Evolutionary conservation across 495 filamentous ascomycete species (phyloP), one percentile per base, ranked within the genome.

Genomic region (Aspergillus sclerotiicarbonarius): DNA sequence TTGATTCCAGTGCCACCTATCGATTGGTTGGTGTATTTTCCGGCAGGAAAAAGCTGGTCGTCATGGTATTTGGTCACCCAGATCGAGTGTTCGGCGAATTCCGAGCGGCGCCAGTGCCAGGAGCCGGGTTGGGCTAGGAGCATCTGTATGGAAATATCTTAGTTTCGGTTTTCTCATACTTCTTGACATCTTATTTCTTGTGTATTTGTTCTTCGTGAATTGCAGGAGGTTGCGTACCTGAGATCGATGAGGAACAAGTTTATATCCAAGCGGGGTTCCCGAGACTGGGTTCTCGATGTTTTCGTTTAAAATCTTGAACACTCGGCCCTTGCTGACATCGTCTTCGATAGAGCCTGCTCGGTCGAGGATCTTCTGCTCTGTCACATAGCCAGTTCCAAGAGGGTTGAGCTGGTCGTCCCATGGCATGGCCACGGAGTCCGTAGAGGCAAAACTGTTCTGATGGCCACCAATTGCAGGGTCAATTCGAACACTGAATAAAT

Each of bases 401-500:
- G 90, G 89, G 61, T 88, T 81, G 0, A 90, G 90, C 70, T 97
- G 96, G 62, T 86, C 81, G 20, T 77, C 70, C 1, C 31, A 90
- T 82, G 2, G 89, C 68, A 63, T 13, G 9, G 7, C 8, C 15
- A 86, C 74, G 0, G 87, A 82, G 62, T 92, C 88, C 54, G 90
- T 87, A 64, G 84, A 82, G 15, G 82, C 79, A 12, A 91, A 66
- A 1, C 84, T 79, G 70, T 92, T 92, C 20, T 71, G 61, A 51
- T 82, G 78, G 1, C 91, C 93, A 55, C 90, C 91, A 48, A 96
- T 76, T 44, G 82, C 80, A 0, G 92, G 91, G 69, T 96, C 91
- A 7, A 96, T 82, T 20, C 92, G 90, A 0, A 96, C 84, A 18
- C 82, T 89, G 76, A 97, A 94, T 57, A 96, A 86, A 71, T 97